A percentile compares a stretch with the other conserved stretches of the same genome.
phyloP scores from a whole-genome alignment of 2,329 filamentous ascomycete species.

The Epichloe sibirici region DNA sequence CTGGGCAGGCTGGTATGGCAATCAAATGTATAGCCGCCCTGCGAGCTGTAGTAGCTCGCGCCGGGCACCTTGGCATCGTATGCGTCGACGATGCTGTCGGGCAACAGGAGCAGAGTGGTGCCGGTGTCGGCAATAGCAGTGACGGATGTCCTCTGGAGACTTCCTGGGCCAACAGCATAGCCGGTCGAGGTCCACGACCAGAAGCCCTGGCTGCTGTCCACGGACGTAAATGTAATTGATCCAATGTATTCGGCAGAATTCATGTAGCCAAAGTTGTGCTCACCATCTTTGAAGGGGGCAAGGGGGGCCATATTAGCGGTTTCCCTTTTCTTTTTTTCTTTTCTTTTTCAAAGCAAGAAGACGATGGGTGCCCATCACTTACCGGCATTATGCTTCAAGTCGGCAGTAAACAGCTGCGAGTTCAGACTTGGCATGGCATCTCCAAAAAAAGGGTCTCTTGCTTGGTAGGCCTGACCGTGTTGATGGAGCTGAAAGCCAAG shows the following conservation, averaged over 20 bases:
- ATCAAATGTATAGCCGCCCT: slow-evolving; percentile 32
- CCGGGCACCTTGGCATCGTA: slow-evolving; percentile 35
- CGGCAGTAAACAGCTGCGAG: slow-evolving; percentile 50
- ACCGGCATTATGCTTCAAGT: slow-evolving; percentile 40
- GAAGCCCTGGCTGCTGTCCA: slow-evolving; percentile 51
- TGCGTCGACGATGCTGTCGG: slow-evolving; percentile 33
- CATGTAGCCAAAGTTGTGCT: slow-evolving; percentile 64
- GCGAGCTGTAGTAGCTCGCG: slow-evolving; percentile 18
- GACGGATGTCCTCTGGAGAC: slow-evolving; percentile 20
- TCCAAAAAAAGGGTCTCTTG: slow-evolving; percentile 34
- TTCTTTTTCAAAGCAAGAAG: too few relatives aligned
- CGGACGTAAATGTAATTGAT: slow-evolving; percentile 45
- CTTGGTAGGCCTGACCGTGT: slow-evolving; percentile 26
- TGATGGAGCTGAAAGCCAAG: slow-evolving; percentile 29
- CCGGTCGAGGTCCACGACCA: slow-evolving; percentile 33
- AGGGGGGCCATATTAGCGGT: too few relatives aligned
- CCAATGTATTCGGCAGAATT: slow-evolving; percentile 52
- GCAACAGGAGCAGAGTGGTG: slow-evolving; percentile 50
- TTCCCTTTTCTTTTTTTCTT: too few relatives aligned
- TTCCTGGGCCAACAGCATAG: slow-evolving; percentile 11
- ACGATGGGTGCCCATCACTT: background rate
- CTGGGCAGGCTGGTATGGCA: slow-evolving; percentile 33
- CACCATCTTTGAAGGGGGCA: slow-evolving; percentile 30
- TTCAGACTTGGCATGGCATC: slow-evolving; percentile 15
- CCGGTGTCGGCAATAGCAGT: slow-evolving; percentile 44